A percentile compares a stretch with the other conserved stretches of the same genome.
Evolutionary conservation across 2,329 filamentous ascomycete genomes (phyloP).

Genomic region (Golovinomyces cichoracearum): DNA sequence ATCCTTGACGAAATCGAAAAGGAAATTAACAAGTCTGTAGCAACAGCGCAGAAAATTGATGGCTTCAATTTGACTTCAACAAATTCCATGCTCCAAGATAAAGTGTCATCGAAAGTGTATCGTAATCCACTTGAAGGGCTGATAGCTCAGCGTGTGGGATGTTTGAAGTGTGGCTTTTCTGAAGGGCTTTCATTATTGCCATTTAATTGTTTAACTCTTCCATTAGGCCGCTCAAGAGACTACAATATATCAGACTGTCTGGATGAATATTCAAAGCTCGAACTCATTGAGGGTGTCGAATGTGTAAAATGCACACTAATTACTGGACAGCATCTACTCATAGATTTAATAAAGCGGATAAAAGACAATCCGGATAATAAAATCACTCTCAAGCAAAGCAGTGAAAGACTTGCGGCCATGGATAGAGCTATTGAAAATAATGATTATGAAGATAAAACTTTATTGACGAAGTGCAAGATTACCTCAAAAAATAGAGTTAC

Average conservation of each 20-base stretch:
- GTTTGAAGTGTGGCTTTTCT: constrained; percentile 59
- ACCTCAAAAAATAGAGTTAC: constrained; percentile 40
- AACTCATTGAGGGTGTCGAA: constrained; percentile 68
- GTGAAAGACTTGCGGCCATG: constrained; percentile 36
- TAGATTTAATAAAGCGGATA: constrained; percentile 21
- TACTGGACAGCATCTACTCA: constrained; percentile 24
- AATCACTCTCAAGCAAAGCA: constrained; percentile 14
- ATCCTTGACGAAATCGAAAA: constrained; percentile 65
- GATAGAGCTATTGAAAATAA: constrained; percentile 50
- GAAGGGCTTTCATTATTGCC: constrained; percentile 75
- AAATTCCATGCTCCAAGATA: not conserved
- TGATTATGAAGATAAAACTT: constrained; percentile 46
- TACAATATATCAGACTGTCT: constrained; percentile 57
- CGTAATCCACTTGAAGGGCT: constrained; percentile 70
- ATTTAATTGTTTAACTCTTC: constrained; percentile 80
- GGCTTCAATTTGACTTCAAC: constrained; percentile 9
- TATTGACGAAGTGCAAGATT: constrained; percentile 38
- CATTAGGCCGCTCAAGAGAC: constrained; percentile 35
- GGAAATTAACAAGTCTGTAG: constrained; percentile 32
- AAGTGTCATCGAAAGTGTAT: constrained; percentile 12
- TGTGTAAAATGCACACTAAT: constrained; percentile 76
- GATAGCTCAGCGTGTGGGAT: constrained; percentile 68
- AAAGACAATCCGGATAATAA: constrained; percentile 11
- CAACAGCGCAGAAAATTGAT: constrained; percentile 4
- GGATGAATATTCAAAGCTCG: constrained; percentile 61